Percentiles rank a stretch among this genome's conserved stretches.
These are phyloP conservation scores for Coniferiporia sulphurascens DNA, from an alignment of 1,284 basidiomycete species.

Conservation along the genomic window DNA sequence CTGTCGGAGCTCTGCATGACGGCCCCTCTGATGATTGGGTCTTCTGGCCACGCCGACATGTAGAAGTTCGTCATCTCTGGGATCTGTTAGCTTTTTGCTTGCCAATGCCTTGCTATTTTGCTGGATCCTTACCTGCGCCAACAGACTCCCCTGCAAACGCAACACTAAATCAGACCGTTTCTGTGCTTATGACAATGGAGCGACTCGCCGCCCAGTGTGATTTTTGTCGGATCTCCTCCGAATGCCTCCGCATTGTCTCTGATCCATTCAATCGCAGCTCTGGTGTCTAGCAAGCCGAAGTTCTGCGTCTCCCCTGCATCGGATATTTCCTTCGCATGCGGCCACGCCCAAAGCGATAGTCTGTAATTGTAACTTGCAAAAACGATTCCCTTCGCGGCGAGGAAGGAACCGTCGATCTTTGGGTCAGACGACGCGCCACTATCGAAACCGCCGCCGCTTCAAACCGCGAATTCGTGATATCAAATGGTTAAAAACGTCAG, in stretches of 20 bases:
- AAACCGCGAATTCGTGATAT: not conserved
- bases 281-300: slow-evolving; percentile 38
- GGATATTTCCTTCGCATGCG: slow-evolving; percentile 36
- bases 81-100: not conserved
- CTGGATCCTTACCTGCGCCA: slow-evolving; percentile 31
- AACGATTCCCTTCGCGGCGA: slow-evolving; percentile 36
- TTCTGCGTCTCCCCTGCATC: slow-evolving; percentile 36
- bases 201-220: slow-evolving; percentile 33
- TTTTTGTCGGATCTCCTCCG: slow-evolving; percentile 40
- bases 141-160: slow-evolving; percentile 32
- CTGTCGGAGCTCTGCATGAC: slow-evolving; percentile 41
- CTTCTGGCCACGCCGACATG: slow-evolving; percentile 34
- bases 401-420: slow-evolving; percentile 39
- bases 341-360: slow-evolving; percentile 37
- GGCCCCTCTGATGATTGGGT: slow-evolving; percentile 36
- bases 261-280: slow-evolving; percentile 41
- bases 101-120: not conserved
- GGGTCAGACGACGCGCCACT: slow-evolving; percentile 41
- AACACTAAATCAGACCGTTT: not conserved
- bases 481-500: slow-evolving; percentile 18
- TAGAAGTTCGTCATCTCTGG: slow-evolving; percentile 41
- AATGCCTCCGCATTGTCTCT: slow-evolving; percentile 35
- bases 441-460: slow-evolving; percentile 28
- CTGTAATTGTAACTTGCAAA: slow-evolving; percentile 43
- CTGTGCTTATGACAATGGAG: not conserved